Conservation (phyloP, 176 grass and related monocot species). For the Pontederia crassipes region DNA sequence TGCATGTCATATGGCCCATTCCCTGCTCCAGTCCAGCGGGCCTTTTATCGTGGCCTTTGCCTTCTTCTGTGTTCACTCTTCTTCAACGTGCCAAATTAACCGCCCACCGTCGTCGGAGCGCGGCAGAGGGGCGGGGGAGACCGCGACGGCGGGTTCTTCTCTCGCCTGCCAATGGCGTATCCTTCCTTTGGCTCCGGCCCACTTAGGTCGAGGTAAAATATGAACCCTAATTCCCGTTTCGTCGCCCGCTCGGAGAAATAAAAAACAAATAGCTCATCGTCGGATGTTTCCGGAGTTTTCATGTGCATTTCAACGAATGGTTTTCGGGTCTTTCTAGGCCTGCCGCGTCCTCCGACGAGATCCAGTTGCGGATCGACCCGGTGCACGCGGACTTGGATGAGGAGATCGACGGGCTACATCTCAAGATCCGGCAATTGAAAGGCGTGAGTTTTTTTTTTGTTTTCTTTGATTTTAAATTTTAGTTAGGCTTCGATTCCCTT, state of each 20-base stretch:
- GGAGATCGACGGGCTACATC: slow-evolving; percentile 9
- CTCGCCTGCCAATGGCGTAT: slow-evolving; percentile 33
- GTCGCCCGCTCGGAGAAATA: background rate
- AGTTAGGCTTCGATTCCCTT: background rate
- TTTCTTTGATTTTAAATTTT: background rate
- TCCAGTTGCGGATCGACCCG: slow-evolving; percentile 15
- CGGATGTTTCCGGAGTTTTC: background rate
- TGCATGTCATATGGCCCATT: too few species aligned
- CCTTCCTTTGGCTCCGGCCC: slow-evolving; percentile 46
- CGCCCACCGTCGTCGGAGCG: too few species aligned
- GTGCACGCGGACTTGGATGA: slow-evolving; percentile 13
- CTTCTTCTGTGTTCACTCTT: too few species aligned
- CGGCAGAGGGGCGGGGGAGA: too few species aligned
- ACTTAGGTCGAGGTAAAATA: slow-evolving; percentile 55
- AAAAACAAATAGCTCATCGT: background rate
- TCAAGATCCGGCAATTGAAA: slow-evolving; percentile 12
- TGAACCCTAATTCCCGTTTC: background rate
- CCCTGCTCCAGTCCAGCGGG: too few species aligned
- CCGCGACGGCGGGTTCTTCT: background rate
- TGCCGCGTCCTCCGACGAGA: slow-evolving; percentile 4
- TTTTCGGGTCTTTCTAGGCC: background rate
- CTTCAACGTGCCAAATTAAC: too few species aligned
- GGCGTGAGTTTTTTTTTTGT: slow-evolving; percentile 26
- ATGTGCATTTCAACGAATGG: background rate
- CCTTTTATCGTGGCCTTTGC: too few species aligned